phyloP scores from a whole-genome alignment of 768 basidiomycete genomes.

The Tylopilus intermedius region DNA sequence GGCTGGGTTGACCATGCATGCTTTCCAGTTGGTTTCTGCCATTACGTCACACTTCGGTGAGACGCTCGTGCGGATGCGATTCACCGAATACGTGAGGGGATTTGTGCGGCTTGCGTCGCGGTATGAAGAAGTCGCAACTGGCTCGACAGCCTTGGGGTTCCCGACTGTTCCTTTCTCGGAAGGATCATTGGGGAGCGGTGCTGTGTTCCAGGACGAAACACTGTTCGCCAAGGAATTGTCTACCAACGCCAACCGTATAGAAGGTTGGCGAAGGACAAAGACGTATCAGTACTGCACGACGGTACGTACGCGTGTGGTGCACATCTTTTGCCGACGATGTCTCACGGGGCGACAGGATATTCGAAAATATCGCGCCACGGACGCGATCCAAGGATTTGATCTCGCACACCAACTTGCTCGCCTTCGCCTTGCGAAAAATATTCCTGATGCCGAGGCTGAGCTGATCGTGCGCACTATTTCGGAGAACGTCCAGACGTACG shows the following conservation, averaged over 20 bases:
- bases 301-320: constrained; percentile 41
- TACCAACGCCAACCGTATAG: constrained; percentile 77
- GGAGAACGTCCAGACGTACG: constrained; percentile 71
- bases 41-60: constrained; percentile 94
- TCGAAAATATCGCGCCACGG: constrained; percentile 44
- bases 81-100: constrained; percentile 82
- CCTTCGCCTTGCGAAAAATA: constrained; percentile 64
- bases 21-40: constrained; percentile 62
- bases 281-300: constrained; percentile 68
- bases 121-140: constrained; percentile 80
- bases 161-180: constrained; percentile 49
- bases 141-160: constrained; percentile 72
- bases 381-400: constrained; percentile 76
- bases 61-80: constrained; percentile 77
- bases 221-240: constrained; percentile 64
- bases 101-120: constrained; percentile 87
- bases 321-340: background rate
- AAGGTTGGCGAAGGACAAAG: constrained; percentile 86
- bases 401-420: constrained; percentile 81
- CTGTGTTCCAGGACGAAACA: constrained; percentile 71
- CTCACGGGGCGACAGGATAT: constrained; percentile 54
- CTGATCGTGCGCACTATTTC: constrained; percentile 71
- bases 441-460: constrained; percentile 70
- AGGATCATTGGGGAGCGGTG: constrained; percentile 67
- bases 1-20: background rate